Evolutionary conservation across 176 grass and related monocot genomes (phyloP).

Genomic region (Avena eriantha): DNA sequence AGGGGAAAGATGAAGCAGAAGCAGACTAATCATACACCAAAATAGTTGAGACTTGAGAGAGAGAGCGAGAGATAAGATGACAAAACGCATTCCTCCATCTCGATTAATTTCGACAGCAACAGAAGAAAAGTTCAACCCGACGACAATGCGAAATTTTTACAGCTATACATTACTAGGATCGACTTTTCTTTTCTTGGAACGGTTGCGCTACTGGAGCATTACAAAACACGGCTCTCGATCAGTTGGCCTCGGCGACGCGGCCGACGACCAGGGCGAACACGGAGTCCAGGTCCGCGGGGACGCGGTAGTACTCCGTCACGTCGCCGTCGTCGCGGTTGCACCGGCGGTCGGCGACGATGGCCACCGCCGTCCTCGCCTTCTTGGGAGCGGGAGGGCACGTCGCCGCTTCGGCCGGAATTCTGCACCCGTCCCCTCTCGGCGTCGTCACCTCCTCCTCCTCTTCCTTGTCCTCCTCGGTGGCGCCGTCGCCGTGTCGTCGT

Average conservation of each 20-base stretch:
- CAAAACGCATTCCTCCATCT: neutral
- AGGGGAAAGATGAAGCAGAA: neutral
- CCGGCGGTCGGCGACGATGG: conserved; percentile 16
- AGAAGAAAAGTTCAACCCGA: conserved; percentile 8
- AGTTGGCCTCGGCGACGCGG: conserved; percentile 47
- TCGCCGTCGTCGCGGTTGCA: conserved; percentile 54
- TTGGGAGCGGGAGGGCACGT: conserved; percentile 64
- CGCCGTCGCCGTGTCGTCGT: neutral
- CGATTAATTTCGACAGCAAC: neutral
- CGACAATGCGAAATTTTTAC: conserved; percentile 37
- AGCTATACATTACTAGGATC: conserved; percentile 22
- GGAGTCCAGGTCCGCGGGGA: conserved; percentile 56
- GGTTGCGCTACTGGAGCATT: too few species aligned
- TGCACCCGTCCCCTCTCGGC: conserved; percentile 47
- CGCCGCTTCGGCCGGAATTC: conserved; percentile 34
- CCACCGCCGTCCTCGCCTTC: conserved; percentile 49
- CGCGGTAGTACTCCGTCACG: conserved; percentile 54
- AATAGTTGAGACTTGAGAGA: neutral
- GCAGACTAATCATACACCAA: neutral
- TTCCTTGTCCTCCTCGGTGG: too few species aligned
- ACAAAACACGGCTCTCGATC: too few species aligned
- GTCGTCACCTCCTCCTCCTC: conserved; percentile 39
- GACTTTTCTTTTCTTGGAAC: neutral
- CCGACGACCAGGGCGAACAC: conserved; percentile 34
- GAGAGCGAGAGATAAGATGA: neutral